A percentile compares a stretch with the other conserved stretches of the same genome.
phyloP scores from a whole-genome alignment of 345 rosid genomes.

The Gossypium anomalum region DNA sequence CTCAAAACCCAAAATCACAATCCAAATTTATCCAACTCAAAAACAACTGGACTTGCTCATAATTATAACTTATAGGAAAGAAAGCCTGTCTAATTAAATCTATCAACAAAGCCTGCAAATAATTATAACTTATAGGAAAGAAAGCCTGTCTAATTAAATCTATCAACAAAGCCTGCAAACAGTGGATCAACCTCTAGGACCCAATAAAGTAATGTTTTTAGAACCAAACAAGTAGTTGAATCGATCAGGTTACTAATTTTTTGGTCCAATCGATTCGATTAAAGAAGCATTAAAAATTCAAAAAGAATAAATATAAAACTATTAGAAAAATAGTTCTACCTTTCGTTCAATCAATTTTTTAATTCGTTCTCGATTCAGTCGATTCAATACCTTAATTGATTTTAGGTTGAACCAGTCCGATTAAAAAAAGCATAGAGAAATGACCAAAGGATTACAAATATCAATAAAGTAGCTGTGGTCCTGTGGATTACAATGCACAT shows the following conservation, averaged over 20 bases:
- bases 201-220: no score
- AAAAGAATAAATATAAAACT: no score
- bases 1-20: no score
- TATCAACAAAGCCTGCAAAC: not conserved
- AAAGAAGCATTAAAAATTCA: no score
- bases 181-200: not conserved
- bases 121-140: not conserved
- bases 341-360: no score
- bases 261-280: fast-evolving
- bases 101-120: not conserved
- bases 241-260: fast-evolving
- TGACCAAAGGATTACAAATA: not conserved
- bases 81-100: not conserved
- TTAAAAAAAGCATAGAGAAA: not conserved
- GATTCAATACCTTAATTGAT: no score
- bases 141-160: not conserved
- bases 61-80: not conserved
- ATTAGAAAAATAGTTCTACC: no score
- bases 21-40: no score
- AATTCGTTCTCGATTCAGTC: no score
- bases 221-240: no score
- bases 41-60: no score
- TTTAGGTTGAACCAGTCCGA: fast-evolving
- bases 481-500: not conserved
- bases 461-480: not conserved